Conservation (phyloP, 768 basidiomycete genomes). For the Macrolepiota albuminosa region DNA sequence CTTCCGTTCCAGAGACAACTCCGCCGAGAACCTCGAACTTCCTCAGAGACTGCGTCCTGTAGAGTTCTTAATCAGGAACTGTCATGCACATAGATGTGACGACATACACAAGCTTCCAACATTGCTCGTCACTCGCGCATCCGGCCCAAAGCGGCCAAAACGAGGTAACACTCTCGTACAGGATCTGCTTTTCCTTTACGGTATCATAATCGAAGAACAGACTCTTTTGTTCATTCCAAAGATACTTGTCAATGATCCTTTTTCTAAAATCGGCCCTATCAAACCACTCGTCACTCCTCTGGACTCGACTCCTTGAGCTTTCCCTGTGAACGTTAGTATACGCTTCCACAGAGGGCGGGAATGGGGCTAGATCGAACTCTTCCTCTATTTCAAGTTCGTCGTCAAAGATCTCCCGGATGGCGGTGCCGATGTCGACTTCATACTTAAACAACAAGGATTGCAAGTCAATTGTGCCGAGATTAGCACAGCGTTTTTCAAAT, state of each 20-base stretch:
- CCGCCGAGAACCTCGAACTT: constrained; percentile 98
- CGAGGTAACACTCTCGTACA: constrained; percentile 96
- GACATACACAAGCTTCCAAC: constrained; percentile 87
- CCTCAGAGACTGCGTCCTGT: constrained; percentile 76
- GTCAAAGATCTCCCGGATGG: constrained; percentile 92
- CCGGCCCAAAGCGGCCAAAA: constrained; percentile 98
- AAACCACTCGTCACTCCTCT: constrained; percentile 91
- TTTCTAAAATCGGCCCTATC: constrained; percentile 80
- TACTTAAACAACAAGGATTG: constrained; percentile 98
- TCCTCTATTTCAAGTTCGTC: constrained; percentile 90
- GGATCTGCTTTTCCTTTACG: constrained; percentile 80
- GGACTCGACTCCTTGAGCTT: constrained; percentile 52
- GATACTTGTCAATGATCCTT: constrained; percentile 85
- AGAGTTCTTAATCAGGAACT: constrained; percentile 16
- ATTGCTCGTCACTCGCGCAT: constrained; percentile 94
- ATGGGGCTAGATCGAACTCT: constrained; percentile 86
- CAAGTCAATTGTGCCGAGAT: constrained; percentile 93
- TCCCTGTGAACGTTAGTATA: constrained; percentile 62
- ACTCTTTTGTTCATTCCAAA: constrained; percentile 95
- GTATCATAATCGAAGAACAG: constrained; percentile 98
- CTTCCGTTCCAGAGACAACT: constrained; percentile 93
- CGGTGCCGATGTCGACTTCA: constrained; percentile 97
- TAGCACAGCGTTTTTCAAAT: constrained; percentile 96
- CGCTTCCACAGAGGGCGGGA: constrained; percentile 75
- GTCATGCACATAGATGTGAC: constrained; percentile 1